These are phyloP conservation scores for Exophiala alcalophila DNA, from an alignment of 2,329 filamentous ascomycete species.

Conservation along the genomic window DNA sequence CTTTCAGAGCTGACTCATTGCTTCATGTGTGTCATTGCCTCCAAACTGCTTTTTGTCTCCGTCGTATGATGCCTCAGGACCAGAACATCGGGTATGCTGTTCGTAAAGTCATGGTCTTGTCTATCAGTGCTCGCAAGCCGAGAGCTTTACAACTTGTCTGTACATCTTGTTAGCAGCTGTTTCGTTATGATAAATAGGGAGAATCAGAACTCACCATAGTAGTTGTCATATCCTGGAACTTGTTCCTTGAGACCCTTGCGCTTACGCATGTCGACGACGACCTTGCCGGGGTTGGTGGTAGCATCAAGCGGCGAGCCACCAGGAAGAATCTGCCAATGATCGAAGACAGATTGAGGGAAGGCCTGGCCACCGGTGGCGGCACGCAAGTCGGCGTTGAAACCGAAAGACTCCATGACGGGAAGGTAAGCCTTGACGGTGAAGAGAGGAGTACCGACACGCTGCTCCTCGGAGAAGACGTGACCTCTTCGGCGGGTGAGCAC, in stretches of 20 bases:
- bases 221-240: constrained; percentile 87
- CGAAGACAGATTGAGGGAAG: constrained; percentile 98
- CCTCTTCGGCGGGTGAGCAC: constrained; percentile 96
- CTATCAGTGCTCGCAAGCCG: constrained; percentile 18
- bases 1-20: constrained; percentile 3
- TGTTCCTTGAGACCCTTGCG: constrained; percentile 99
- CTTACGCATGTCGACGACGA: constrained; percentile 91
- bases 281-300: constrained; percentile 74
- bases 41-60: constrained; percentile 10
- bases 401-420: constrained; percentile 95
- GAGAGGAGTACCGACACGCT: constrained; percentile 95
- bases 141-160: constrained; percentile 85
- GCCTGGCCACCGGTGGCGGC: constrained; percentile 92
- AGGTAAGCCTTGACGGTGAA: constrained; percentile 99
- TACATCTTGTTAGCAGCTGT: constrained; percentile 37
- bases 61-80: constrained; percentile 20
- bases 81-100: constrained; percentile 20
- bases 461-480: constrained; percentile 98
- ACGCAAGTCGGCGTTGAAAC: constrained; percentile 97
- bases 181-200: constrained; percentile 32
- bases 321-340: constrained; percentile 95
- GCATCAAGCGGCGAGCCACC: constrained; percentile 87
- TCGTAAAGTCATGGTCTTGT: constrained; percentile 27
- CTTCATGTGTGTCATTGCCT: constrained; percentile 13
- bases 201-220: constrained; percentile 59